Base-by-base conservation (phyloP, 305 asterid species). In the Fraxinus ornus region DNA sequence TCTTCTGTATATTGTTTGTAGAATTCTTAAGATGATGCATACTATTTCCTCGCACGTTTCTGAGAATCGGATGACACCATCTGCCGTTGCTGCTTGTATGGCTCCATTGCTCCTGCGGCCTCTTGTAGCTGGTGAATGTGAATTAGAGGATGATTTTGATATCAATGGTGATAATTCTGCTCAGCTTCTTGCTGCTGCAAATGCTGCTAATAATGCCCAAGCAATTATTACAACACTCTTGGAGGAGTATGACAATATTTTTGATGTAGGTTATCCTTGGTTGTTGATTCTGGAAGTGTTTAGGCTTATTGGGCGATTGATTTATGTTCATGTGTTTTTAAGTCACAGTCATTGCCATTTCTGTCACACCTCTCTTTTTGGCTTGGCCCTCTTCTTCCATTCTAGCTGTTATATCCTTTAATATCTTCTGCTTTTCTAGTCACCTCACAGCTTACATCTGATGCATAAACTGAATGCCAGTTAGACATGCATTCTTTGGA, bases 41-140 rank as follows among this genome's bases (percentile, higher is more conserved):
- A 88, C 92, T 52, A 87, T 95, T 83, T 94, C 98, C 76, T 87
- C 92, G 19, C 94, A 97, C 87, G 90, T 92, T 75, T 86, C 94
- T 83, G 97, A 90, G 86, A 97, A 92, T 84, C 97, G 98, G 85
- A 97, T 97, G 99, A 91, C 93, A 77, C 92, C 98, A 80, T 88
- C 98, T 2, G 99, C 99, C 35, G 98, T 97, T 87, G 98, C 98
- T 84, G 98, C 99, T 87, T 97, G 99, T 86, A 97, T 97, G 99
- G 99, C 99, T 57, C 99, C 99, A 19, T 89, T 97, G 92, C 96
- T 97, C 79, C 89, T 97, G 89, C 98, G 98, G 35, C 99, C 99
- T 36, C 98, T 97, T 79, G 90, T 97, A 85, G 95, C 99, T 72
- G 99, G 99, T 71, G 99, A 97, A 90, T 97, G 99, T 78, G 99